A percentile compares a stretch with the other conserved stretches of the same genome.
Conservation (phyloP, 495 filamentous ascomycete species). For the Podospora anserina region DNA sequence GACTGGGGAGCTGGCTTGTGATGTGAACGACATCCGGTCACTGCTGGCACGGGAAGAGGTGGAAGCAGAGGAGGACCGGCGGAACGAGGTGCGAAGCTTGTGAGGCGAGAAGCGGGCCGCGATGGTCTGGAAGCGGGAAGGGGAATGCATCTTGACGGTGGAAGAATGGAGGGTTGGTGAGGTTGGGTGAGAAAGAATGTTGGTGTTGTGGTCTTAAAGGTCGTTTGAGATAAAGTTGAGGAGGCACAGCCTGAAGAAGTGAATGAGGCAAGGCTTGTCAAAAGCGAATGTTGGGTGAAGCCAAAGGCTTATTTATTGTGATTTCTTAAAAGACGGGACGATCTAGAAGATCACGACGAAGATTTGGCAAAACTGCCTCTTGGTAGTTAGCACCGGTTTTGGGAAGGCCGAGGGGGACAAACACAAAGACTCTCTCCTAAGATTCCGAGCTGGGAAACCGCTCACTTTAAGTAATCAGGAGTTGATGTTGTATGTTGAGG, state of each 20-base stretch:
- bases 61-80: constrained; percentile 43
- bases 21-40: constrained; percentile 40
- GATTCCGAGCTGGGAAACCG: background rate
- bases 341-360: constrained; percentile 31
- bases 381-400: constrained; percentile 18
- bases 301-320: constrained; percentile 15
- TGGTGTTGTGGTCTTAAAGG: background rate
- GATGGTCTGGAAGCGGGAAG: constrained; percentile 50
- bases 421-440: background rate
- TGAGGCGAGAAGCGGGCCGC: constrained; percentile 45
- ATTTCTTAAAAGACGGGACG: constrained; percentile 36
- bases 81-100: constrained; percentile 49
- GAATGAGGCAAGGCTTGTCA: constrained; percentile 7
- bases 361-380: background rate
- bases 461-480: constrained; percentile 19
- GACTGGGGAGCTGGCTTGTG: constrained; percentile 40
- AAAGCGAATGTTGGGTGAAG: constrained; percentile 27
- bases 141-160: constrained; percentile 38
- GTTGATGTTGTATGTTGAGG: constrained; percentile 11
- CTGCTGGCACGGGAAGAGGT: constrained; percentile 37
- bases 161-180: background rate
- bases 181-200: constrained; percentile 1
- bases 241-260: constrained; percentile 39
- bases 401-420: constrained; percentile 3
- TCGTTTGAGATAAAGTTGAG: constrained; percentile 23